Conservation (phyloP, 2,329 filamentous ascomycete genomes). For the Talaromyces sp. region DNA sequence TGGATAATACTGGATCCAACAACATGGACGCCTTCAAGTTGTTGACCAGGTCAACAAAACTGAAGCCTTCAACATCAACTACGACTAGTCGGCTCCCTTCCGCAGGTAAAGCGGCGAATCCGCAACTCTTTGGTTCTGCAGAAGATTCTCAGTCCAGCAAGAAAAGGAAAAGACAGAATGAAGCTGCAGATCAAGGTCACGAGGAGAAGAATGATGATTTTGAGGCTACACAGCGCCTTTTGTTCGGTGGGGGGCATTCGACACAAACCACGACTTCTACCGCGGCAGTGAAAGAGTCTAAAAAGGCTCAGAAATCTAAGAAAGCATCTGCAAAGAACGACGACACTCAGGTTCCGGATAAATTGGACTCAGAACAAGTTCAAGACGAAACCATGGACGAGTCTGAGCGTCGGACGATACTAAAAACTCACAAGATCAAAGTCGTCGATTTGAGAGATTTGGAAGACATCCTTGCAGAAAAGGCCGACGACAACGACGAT, state of each 20-base stretch:
- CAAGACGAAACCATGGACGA: constrained; percentile 53
- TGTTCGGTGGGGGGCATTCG: constrained; percentile 35
- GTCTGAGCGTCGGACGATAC: constrained; percentile 69
- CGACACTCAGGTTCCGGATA: constrained; percentile 21
- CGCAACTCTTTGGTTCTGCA: constrained; percentile 38
- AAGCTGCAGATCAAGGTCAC: constrained; percentile 24
- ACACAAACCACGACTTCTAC: background rate
- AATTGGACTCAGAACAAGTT: constrained; percentile 25
- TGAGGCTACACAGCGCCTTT: constrained; percentile 33
- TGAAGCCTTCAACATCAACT: constrained; percentile 36
- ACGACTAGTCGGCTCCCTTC: constrained; percentile 38
- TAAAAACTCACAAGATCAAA: constrained; percentile 81
- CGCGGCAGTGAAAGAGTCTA: constrained; percentile 16
- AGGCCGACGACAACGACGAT: constrained; percentile 19
- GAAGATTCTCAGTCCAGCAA: constrained; percentile 30
- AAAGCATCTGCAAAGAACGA: constrained; percentile 17
- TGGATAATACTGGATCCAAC: background rate
- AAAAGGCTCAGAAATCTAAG: constrained; percentile 22
- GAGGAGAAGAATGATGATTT: constrained; percentile 27
- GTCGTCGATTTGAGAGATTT: constrained; percentile 68
- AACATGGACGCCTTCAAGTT: constrained; percentile 49
- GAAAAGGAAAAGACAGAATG: constrained; percentile 40
- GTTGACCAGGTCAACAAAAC: constrained; percentile 46
- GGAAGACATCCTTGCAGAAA: constrained; percentile 34
- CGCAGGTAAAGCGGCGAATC: constrained; percentile 40